Evolutionary conservation across 75 land plant species (phyloP), one percentile per base, ranked within the genome.

Genomic region (Gnetum montanum): DNA sequence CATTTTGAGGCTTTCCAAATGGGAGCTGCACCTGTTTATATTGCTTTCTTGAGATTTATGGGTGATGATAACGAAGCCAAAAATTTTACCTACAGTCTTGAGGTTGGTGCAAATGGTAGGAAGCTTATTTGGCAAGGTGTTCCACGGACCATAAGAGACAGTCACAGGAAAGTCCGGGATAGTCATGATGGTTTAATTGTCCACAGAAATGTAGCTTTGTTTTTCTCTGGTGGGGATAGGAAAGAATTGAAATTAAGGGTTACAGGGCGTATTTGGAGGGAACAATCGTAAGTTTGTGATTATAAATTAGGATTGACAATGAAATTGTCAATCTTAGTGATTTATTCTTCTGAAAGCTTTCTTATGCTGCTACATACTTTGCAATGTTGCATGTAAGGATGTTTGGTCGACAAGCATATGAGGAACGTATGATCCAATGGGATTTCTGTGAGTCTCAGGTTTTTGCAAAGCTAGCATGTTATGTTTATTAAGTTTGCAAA

Each of bases 1-100:
- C 83, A 79, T 46, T 79, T 79, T 67, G 83, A 79, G 60, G 83
- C n/a, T n/a, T n/a, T n/a, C n/a, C n/a, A n/a, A n/a, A n/a, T n/a
- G n/a, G n/a, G n/a, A 6, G 64, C 53, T 47, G 74, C 74, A 2
- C 74, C 74, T 50, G 74, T 71, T n/a, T 71, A 71, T 31, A 71
- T 71, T 63, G 74, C 74, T 23, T 71, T 68, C 48, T 27, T 71
- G 37, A 61, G 63, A 20, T 71, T 71, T 47, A 71, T 41, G 43
- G 43, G 43, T 3, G 43, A 41, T 41, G 43, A 41, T 41, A 41
- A 41, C 16, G 43, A 41, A 43, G 74, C 74, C 24, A 71, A 71
- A 36, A 71, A 68, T 23, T 71, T 59, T 63, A 60, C 72, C 57
- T 71, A 71, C 38, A 57, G 72, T 36, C 60, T 71, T 24, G 74